These are phyloP conservation scores for Choiromyces venosus DNA, from an alignment of 495 filamentous ascomycete genomes.

Conservation along the genomic window DNA sequence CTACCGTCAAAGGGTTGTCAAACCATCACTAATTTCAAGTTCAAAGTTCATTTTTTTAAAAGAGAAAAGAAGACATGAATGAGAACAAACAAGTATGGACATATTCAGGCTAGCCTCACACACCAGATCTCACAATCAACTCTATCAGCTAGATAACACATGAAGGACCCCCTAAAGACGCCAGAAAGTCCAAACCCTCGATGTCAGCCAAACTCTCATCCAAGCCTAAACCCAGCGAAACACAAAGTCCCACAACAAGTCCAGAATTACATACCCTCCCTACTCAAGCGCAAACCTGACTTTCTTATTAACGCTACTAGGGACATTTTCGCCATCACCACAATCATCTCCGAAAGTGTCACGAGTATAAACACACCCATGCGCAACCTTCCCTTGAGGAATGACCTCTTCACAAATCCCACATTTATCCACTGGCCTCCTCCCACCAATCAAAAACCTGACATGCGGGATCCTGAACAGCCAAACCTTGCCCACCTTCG, in stretches of 20 bases:
- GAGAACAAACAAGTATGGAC: background rate
- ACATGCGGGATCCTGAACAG: constrained; percentile 3
- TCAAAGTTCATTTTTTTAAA: background rate
- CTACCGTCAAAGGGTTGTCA: background rate
- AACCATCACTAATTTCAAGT: background rate
- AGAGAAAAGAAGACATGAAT: background rate
- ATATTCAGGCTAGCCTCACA: background rate
- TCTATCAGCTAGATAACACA: background rate
- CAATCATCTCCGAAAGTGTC: background rate
- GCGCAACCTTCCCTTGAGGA: background rate
- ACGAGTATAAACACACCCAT: background rate
- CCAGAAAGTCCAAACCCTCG: background rate
- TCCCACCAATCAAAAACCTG: background rate
- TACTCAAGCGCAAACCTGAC: background rate
- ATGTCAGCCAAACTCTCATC: background rate
- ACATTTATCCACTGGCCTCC: background rate
- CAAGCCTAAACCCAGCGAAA: background rate
- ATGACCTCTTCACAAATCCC: background rate
- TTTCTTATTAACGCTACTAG: background rate
- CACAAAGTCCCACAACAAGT: background rate
- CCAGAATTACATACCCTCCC: background rate
- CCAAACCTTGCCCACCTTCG: background rate
- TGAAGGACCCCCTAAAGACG: background rate
- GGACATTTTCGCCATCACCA: background rate
- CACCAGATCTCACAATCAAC: background rate